Evolutionary conservation across 2,329 filamentous ascomycete genomes (phyloP), one percentile per base, ranked within the genome.

Genomic region (Cladosporium sp.): DNA sequence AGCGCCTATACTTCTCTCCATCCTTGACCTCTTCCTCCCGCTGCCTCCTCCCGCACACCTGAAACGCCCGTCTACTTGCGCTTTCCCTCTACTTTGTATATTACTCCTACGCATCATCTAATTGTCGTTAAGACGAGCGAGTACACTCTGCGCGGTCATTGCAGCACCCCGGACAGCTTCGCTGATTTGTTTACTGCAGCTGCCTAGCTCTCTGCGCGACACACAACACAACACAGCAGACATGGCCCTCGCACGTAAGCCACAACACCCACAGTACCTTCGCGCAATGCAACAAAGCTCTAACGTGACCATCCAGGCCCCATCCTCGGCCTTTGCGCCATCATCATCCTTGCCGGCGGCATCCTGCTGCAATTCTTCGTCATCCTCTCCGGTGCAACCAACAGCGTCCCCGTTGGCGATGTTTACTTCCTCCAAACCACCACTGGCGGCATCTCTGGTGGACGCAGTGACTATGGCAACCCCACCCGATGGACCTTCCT

Each of bases 401-500:
- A 82, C 62, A 67, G 65, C 41, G 72, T 64, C 11, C 84, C 84
- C 2, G 75, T 95, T 52, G 81, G 86, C 69, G 74, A 83, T 54
- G 89, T 90, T 59, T 96, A 89, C 72, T 95, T 96, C 76, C 82
- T 97, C 32, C 78, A 86, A 66, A 88, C 88, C 63, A 80, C 87
- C 66, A 95, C 91, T 1, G 74, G 73, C 32, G 82, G 77, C 65
- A 90, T 95, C 65, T 75, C 79, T 3, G 84, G 84, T 44, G 57
- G 48, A 45, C 55, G 56, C 38, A 85, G 89, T 10, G 81, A 84
- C 49, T 57, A 76, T 46, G 68, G 70, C 42, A 75, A 76, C 57
- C 74, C 74, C 14, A 85, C 89, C 10, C 84, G 92, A 73, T 97
- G 92, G 92, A 95, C 90, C 34, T 95, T 86, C 73, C 93, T 95